Conservation (phyloP, 2,329 filamentous ascomycete species). For the Penicillium sp. region DNA sequence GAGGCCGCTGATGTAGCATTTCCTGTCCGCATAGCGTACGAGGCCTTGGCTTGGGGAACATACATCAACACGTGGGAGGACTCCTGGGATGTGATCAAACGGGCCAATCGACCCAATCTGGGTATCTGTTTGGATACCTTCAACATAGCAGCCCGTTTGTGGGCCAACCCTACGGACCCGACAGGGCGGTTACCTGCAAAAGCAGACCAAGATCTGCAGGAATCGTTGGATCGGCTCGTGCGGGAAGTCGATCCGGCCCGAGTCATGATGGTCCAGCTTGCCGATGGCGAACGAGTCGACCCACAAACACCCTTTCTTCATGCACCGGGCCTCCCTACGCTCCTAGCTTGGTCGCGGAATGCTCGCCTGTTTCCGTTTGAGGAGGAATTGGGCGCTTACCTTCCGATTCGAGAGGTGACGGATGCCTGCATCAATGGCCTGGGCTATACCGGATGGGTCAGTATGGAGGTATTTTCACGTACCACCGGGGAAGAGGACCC, state of each 20-base stretch:
- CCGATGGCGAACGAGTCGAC: conserved; percentile 63
- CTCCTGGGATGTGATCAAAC: conserved; percentile 64
- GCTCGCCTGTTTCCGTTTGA: conserved; percentile 66
- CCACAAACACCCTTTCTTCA: conserved; percentile 55
- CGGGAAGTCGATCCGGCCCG: conserved; percentile 57
- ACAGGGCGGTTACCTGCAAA: conserved; percentile 49
- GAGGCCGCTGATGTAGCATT: conserved; percentile 22
- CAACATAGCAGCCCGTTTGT: conserved; percentile 68
- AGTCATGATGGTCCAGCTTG: conserved; percentile 71
- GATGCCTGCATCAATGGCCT: conserved; percentile 58
- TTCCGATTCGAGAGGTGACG: conserved; percentile 61
- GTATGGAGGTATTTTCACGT: conserved; percentile 65
- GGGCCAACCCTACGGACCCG: conserved; percentile 59
- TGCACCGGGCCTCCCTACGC: conserved; percentile 52
- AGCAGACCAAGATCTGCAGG: conserved; percentile 53
- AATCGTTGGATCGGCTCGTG: conserved; percentile 55
- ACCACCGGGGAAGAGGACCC: conserved; percentile 52
- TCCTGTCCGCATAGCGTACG: conserved; percentile 56
- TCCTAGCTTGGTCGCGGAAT: conserved; percentile 75
- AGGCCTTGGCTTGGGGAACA: conserved; percentile 69
- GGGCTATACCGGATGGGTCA: conserved; percentile 65
- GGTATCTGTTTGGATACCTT: conserved; percentile 74
- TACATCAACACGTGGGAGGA: conserved; percentile 66
- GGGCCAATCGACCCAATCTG: conserved; percentile 66
- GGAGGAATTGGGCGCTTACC: conserved; percentile 58